Percentiles rank a stretch among this genome's conserved stretches.
These are phyloP conservation scores for Mycena olivaceomarginata DNA, from an alignment of 768 basidiomycete genomes.

Conservation along the genomic window DNA sequence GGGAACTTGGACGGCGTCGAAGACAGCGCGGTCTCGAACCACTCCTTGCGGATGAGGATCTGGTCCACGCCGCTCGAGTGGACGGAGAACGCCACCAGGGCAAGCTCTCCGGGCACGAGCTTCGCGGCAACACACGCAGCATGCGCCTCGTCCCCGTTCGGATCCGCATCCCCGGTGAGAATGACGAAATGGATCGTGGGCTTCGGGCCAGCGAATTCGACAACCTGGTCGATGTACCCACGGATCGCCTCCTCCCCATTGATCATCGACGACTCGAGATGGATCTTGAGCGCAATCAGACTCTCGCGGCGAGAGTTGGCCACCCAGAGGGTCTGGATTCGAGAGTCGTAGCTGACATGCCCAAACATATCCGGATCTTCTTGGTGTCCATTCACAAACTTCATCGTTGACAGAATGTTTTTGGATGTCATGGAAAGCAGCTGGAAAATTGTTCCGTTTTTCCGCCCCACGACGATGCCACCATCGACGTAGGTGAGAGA, in stretches of 20 bases:
- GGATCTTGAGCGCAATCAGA: constrained; percentile 87
- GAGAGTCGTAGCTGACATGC: constrained; percentile 88
- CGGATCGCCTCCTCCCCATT: constrained; percentile 78
- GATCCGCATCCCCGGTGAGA: constrained; percentile 89
- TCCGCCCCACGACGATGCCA: constrained; percentile 90
- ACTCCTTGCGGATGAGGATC: constrained; percentile 89
- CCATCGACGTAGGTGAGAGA: constrained; percentile 91
- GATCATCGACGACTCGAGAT: constrained; percentile 76
- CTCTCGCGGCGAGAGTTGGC: constrained; percentile 92
- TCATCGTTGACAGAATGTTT: constrained; percentile 84
- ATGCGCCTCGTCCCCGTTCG: constrained; percentile 87
- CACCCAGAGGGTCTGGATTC: constrained; percentile 92
- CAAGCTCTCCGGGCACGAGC: constrained; percentile 83
- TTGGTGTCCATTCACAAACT: constrained; percentile 80
- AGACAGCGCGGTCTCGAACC: constrained; percentile 83
- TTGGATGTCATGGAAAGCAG: constrained; percentile 86
- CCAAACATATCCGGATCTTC: constrained; percentile 94
- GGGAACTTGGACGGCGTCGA: constrained; percentile 80
- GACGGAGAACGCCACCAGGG: constrained; percentile 92
- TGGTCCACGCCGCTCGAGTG: constrained; percentile 94
- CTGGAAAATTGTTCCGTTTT: constrained; percentile 91
- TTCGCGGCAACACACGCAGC: constrained; percentile 92
- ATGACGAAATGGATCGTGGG: constrained; percentile 94
- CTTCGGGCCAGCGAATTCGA: constrained; percentile 90
- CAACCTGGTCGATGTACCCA: constrained; percentile 86